Evolutionary conservation across 2,329 filamentous ascomycete genomes (phyloP), one percentile per base, ranked within the genome.

Genomic region (Triangularia verruculosa): DNA sequence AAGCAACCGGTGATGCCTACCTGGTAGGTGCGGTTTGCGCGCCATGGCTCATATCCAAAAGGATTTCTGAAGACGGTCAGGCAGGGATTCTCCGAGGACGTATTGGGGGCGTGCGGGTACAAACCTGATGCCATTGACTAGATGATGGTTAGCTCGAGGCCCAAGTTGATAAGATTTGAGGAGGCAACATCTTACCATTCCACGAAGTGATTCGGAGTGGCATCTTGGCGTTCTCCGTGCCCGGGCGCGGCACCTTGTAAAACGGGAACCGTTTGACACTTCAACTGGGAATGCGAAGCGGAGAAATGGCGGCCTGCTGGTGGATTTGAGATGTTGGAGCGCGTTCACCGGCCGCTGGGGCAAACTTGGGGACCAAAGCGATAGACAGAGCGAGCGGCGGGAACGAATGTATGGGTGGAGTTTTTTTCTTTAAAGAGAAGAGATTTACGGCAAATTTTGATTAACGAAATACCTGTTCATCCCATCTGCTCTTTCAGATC

Each of bases 11-110:
- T 20, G 3, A 9, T 9, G 8, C 7, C 57, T 73, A 89, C 90
- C 76, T 89, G 82, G 70, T 90, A 93, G 2, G 86, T 88, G 68
- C 86, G 84, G 59, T 86, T 86, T 65, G 88, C 85, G 68, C 88
- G 82, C 91, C 91, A 94, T 85, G 91, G 91, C 72, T 92, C 86
- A 73, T 93, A 93, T n/a, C 85, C 84, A 70, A 94, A 94, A 2
- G 91, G 91, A 70, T 94, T 94, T 69, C 90, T 91, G 57, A 1
- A 25, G 30, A 15, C 11, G 51, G 17, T 61, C 15, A 65, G 59
- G 62, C 43, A 39, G n/a, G 22, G 17, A 27, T 15, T 24, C 12
- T 47, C 22, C 51, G 7, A 15, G 9, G 17, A 12, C 34, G 20
- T 22, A 12, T 8, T 12, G 53, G 17, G 20, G 60, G 59, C 12